Evolutionary conservation across 768 basidiomycete species (phyloP).

Genomic region (Sporobolomyces phaffii): DNA sequence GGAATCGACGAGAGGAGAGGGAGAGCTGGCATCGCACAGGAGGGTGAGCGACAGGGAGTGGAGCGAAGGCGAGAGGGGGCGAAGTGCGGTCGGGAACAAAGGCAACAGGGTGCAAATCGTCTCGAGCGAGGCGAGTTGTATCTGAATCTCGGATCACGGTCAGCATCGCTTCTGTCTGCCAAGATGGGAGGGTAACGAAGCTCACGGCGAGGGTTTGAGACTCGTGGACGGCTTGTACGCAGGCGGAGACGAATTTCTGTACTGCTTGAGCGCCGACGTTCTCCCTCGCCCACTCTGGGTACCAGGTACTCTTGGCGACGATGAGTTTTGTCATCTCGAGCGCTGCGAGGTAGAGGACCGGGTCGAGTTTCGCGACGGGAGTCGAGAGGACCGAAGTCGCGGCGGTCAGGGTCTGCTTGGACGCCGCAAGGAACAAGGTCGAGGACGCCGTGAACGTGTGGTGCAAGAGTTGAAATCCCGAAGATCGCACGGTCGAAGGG

Average conservation of each 20-base stretch:
- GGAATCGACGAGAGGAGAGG: neutral
- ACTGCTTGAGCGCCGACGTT: conserved; percentile 31
- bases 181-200: neutral
- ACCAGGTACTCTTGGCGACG: conserved; percentile 25
- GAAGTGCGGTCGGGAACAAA: conserved; percentile 36
- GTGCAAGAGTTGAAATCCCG: conserved; percentile 30
- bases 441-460: conserved; percentile 18
- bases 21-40: neutral
- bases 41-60: conserved; percentile 31
- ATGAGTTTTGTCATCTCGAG: conserved; percentile 17
- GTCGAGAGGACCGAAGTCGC: conserved; percentile 8
- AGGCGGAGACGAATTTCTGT: conserved; percentile 19
- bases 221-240: conserved; percentile 15
- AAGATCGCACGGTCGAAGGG: conserved; percentile 15
- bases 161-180: neutral
- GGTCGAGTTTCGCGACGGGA: conserved; percentile 10
- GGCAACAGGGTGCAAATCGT: conserved; percentile 29
- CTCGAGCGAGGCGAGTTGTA: conserved; percentile 17
- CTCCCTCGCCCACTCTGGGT: conserved; percentile 37
- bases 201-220: neutral
- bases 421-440: conserved; percentile 13
- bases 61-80: conserved; percentile 24
- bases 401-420: conserved; percentile 12
- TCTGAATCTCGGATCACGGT: neutral
- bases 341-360: conserved; percentile 20